A percentile compares a stretch with the other conserved stretches of the same genome.
phyloP scores from a whole-genome alignment of 2,329 filamentous ascomycete genomes.

The Plenodomus biglobosus region DNA sequence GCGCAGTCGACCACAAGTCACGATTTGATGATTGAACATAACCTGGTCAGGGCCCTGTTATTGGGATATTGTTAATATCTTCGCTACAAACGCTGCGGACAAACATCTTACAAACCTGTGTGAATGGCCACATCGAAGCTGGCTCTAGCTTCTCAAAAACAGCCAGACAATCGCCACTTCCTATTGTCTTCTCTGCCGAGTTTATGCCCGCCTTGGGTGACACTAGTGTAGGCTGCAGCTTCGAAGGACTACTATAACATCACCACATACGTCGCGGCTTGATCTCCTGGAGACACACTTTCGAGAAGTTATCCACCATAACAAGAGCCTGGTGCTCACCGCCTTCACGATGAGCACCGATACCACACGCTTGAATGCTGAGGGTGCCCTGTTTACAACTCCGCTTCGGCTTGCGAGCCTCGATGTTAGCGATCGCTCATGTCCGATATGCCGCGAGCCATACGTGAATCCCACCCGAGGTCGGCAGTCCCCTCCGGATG shows the following conservation, averaged over 20 bases:
- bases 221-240: too few relatives aligned
- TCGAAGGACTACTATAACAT: too few relatives aligned
- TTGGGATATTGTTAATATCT: neutral
- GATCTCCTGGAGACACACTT: too few relatives aligned
- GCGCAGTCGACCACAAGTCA: neutral
- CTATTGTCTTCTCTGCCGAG: neutral
- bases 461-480: conserved; percentile 1
- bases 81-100: neutral
- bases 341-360: neutral
- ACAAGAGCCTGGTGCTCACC: neutral
- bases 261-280: too few relatives aligned
- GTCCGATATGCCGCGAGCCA: conserved; percentile 4
- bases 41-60: neutral
- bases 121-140: neutral
- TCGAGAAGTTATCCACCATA: neutral
- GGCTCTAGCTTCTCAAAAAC: neutral
- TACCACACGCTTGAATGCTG: neutral
- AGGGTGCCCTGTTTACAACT: neutral
- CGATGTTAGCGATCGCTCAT: neutral
- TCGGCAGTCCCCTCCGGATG: neutral
- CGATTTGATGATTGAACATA: neutral
- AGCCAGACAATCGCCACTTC: neutral
- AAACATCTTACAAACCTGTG: neutral
- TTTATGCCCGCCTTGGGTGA: neutral
- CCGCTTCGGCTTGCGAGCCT: neutral